These are phyloP conservation scores for Aspergillus pseudonomiae DNA, from an alignment of 2,329 filamentous ascomycete genomes.

Conservation along the genomic window DNA sequence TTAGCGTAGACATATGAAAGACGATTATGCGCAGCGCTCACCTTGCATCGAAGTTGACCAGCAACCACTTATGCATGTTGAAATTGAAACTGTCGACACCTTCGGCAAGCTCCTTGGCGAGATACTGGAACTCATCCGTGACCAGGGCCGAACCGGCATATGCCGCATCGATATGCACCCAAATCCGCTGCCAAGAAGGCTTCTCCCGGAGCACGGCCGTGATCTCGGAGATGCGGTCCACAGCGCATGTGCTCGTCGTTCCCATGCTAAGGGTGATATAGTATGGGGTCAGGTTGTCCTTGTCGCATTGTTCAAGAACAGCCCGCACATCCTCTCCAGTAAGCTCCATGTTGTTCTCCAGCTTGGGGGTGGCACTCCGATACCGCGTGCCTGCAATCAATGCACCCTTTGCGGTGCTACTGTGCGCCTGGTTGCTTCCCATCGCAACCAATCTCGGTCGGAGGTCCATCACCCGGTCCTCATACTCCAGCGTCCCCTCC, in stretches of 20 bases:
- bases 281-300: constrained; percentile 77
- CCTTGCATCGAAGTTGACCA: constrained; percentile 84
- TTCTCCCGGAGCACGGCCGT: constrained; percentile 54
- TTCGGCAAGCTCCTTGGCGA: constrained; percentile 60
- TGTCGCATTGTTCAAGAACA: constrained; percentile 66
- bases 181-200: constrained; percentile 62
- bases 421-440: constrained; percentile 78
- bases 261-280: constrained; percentile 83
- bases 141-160: constrained; percentile 87
- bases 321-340: constrained; percentile 64
- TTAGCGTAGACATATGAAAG: not conserved
- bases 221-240: constrained; percentile 78
- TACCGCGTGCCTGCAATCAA: constrained; percentile 84
- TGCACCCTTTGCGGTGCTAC: constrained; percentile 83
- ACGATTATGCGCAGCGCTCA: constrained; percentile 18
- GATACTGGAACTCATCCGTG: constrained; percentile 75
- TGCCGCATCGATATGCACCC: constrained; percentile 93
- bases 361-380: constrained; percentile 65
- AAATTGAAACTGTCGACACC: constrained; percentile 87
- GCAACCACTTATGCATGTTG: constrained; percentile 97
- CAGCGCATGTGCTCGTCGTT: constrained; percentile 83
- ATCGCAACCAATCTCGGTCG: constrained; percentile 77
- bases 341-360: constrained; percentile 69
- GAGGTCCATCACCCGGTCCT: constrained; percentile 69
- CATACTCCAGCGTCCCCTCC: constrained; percentile 58